A percentile compares a stretch with the other conserved stretches of the same genome.
Evolutionary conservation across 805 yeast species (phyloP).

Genomic region (Barnettozyma botsteinii): DNA sequence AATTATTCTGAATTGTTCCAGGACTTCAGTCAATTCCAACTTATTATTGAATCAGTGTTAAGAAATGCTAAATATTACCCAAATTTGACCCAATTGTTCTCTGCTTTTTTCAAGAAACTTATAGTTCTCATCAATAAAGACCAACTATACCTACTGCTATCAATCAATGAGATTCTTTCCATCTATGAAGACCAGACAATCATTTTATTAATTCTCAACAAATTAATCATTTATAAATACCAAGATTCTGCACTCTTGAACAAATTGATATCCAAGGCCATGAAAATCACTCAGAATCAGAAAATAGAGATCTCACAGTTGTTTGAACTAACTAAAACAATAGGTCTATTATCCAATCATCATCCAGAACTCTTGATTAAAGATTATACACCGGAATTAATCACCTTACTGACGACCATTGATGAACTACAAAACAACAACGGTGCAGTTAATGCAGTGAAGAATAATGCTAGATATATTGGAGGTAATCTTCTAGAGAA

Average conservation of each 20-base stretch:
- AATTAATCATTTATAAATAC: constrained; percentile 16
- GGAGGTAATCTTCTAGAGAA: constrained; percentile 12
- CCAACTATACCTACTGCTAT: constrained; percentile 6
- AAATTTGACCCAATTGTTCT: constrained; percentile 16
- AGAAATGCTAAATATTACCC: constrained; percentile 22
- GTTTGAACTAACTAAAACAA: constrained; percentile 24
- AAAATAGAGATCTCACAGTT: constrained; percentile 15
- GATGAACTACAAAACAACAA: not conserved
- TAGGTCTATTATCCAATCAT: constrained; percentile 21
- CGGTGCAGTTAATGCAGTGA: constrained; percentile 16
- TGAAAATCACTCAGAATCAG: constrained; percentile 12
- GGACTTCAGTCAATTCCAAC: constrained; percentile 6
- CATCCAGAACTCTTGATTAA: constrained; percentile 11
- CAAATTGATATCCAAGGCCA: constrained; percentile 8
- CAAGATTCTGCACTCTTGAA: constrained; percentile 2
- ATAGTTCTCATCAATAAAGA: constrained; percentile 14
- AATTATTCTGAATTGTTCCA: constrained; percentile 14
- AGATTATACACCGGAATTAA: constrained; percentile 9
- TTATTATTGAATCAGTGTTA: constrained; percentile 19
- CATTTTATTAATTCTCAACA: constrained; percentile 15
- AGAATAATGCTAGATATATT: constrained; percentile 21
- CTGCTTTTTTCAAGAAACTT: constrained; percentile 18
- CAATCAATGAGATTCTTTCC: not conserved
- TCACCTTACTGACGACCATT: constrained; percentile 10
- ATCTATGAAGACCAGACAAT: constrained; percentile 9